These are phyloP conservation scores for Saccharum officinarum DNA, from an alignment of 176 grass and related monocot species.

Conservation along the genomic window DNA sequence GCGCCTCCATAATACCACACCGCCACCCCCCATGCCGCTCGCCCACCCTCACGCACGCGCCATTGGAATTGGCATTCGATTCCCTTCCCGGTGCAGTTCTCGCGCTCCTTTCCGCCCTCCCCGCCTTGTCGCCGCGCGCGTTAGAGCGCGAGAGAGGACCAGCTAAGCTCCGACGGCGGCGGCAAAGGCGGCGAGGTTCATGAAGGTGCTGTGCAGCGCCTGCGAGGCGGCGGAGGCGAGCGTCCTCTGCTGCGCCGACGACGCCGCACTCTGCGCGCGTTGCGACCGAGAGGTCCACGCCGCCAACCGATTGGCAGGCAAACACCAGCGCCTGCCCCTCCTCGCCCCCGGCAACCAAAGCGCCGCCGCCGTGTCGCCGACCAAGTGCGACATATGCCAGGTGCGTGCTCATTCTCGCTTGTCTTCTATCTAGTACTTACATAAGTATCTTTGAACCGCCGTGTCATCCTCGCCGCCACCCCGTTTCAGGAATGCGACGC, in stretches of 20 bases:
- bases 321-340: conserved; percentile 75
- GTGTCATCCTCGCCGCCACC: background rate
- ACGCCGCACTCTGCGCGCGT: conserved; percentile 66
- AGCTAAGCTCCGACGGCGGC: background rate
- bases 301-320: conserved; percentile 72
- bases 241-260: conserved; percentile 91
- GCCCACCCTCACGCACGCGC: background rate
- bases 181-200: background rate
- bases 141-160: background rate
- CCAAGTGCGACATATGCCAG: conserved; percentile 87
- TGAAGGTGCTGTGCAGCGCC: conserved; percentile 88
- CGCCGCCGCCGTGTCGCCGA: conserved; percentile 24
- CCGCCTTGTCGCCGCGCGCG: background rate
- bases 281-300: conserved; percentile 81
- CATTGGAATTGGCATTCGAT: conserved; percentile 9
- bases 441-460: too few relatives aligned
- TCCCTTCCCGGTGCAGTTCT: background rate
- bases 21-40: conserved; percentile 12
- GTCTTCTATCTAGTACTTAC: too few relatives aligned
- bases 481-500: conserved; percentile 51
- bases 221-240: conserved; percentile 82
- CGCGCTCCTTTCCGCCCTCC: background rate
- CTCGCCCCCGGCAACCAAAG: conserved; percentile 26
- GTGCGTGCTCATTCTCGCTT: conserved; percentile 6
- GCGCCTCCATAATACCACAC: conserved; percentile 40